Evolutionary conservation across 257 asterid species (phyloP), one percentile per base, ranked within the genome.

Genomic region (Forsythia suspensa): DNA sequence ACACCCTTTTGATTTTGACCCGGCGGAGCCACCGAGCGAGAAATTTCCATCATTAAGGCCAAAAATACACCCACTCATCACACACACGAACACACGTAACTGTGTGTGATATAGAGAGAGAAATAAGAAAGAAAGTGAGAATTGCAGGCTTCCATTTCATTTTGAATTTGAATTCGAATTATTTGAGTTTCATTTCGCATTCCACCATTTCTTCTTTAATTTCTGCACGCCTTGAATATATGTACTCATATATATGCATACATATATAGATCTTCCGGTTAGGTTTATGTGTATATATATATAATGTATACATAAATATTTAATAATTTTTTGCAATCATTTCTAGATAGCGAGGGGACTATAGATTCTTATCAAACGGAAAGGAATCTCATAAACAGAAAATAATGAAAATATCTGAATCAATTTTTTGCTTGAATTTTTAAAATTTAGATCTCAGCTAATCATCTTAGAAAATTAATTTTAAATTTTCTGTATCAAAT

Each of bases 161-260:
- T 74, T 82, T 57, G 78, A 43, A 24, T 24, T 24, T 24, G 24
- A 24, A 24, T 24, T 24, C 24, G 24, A 24, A 38, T 80, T 79
- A 85, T 84, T 86, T 82, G 78, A 79, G 75, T 83, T 84, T 77
- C 90, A 86, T 89, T 86, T 86, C 78, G 80, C 86, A 80, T 86
- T 57, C 67, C 13, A 59, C 34, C 24, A 59, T 59, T 59, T 59
- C 67, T 59, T 57, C 67, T 59, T 63, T 63, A 63, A 63, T 24
- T 63, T 63, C 70, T 63, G 40, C 70, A 1, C 34, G 34, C 34
- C 34, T 29, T 29, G 34, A 29, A 29, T 29, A 29, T 29, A 24
- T 24, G 24, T 24, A 24, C 24, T 24, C 24, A 24, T 24, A 24
- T 24, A 24, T 24, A 21, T 63, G 4, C 21, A 73, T 67, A 77